phyloP scores from a whole-genome alignment of 345 rosid genomes.

The Stellera chamaejasme region DNA sequence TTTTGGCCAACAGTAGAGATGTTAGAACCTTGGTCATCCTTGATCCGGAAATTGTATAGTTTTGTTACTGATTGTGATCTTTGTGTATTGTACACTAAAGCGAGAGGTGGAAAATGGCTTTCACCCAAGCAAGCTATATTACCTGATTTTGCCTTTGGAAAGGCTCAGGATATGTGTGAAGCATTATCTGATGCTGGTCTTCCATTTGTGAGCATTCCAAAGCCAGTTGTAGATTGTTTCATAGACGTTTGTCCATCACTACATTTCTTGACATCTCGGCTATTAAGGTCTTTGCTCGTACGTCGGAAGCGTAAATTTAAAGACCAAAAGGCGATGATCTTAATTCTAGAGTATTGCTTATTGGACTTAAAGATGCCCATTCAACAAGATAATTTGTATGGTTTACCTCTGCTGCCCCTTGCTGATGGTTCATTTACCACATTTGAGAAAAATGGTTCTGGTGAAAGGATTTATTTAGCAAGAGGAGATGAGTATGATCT shows the following conservation, averaged over 20 bases:
- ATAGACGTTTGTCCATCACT: slow-evolving; percentile 61
- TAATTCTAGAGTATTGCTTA: slow-evolving; percentile 86
- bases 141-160: slow-evolving; percentile 75
- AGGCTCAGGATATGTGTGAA: slow-evolving; percentile 58
- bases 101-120: slow-evolving; percentile 92
- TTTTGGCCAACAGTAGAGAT: slow-evolving; percentile 70
- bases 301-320: slow-evolving; percentile 66
- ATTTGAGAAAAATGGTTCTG: slow-evolving; percentile 63
- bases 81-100: slow-evolving; percentile 72
- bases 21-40: slow-evolving; percentile 89
- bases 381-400: slow-evolving; percentile 44
- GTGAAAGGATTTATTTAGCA: slow-evolving; percentile 75
- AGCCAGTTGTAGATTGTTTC: slow-evolving; percentile 59
- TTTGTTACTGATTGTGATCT: slow-evolving; percentile 64
- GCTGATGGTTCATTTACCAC: slow-evolving; percentile 74
- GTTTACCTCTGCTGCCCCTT: slow-evolving; percentile 81
- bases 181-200: slow-evolving; percentile 83
- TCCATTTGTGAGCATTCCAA: slow-evolving; percentile 56
- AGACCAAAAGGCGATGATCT: slow-evolving; percentile 50
- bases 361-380: slow-evolving; percentile 54
- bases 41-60: slow-evolving; percentile 58
- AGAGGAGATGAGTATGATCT: slow-evolving; percentile 64
- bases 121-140: slow-evolving; percentile 83
- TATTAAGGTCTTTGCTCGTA: slow-evolving; percentile 60
- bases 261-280: slow-evolving; percentile 70